These are phyloP conservation scores for Lipomyces spencermartinsiae DNA, from an alignment of 805 yeast species.

Conservation along the genomic window DNA sequence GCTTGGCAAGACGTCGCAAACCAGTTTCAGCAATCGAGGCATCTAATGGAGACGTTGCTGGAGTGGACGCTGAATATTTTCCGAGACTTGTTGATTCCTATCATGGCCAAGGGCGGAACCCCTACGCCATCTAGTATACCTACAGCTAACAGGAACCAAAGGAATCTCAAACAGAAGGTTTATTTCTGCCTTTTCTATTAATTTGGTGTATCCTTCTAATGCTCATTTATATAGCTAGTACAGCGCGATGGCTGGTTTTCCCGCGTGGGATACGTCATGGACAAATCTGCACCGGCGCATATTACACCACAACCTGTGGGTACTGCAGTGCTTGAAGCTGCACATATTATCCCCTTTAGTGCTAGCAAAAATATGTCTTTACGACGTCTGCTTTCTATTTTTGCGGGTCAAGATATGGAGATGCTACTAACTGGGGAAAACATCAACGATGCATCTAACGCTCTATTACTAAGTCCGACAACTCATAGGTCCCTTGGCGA, in stretches of 20 bases:
- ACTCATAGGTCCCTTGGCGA: not conserved
- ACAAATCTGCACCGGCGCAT: not conserved
- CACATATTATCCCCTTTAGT: not conserved
- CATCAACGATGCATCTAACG: slow-evolving; percentile 5
- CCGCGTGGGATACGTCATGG: slow-evolving; percentile 3
- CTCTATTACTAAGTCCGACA: not conserved
- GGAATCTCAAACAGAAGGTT: not conserved
- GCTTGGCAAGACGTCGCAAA: not conserved
- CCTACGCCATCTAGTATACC: slow-evolving; percentile 1
- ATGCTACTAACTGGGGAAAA: not conserved
- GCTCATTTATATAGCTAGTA: not conserved
- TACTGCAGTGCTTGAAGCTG: not conserved
- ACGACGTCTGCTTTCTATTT: not conserved
- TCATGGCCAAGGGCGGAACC: slow-evolving; percentile 1
- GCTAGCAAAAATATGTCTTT: not conserved
- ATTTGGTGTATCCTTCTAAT: not conserved
- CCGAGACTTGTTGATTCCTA: not conserved
- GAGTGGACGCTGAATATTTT: not conserved
- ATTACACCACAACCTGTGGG: not conserved
- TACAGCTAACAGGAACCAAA: not conserved
- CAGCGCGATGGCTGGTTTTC: slow-evolving; percentile 6
- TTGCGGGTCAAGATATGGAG: not conserved
- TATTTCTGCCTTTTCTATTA: not conserved
- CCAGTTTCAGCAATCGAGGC: slow-evolving; percentile 1
- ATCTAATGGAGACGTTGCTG: not conserved